These are phyloP conservation scores for Mycena sanguinolenta DNA, from an alignment of 768 basidiomycete genomes.

Conservation along the genomic window DNA sequence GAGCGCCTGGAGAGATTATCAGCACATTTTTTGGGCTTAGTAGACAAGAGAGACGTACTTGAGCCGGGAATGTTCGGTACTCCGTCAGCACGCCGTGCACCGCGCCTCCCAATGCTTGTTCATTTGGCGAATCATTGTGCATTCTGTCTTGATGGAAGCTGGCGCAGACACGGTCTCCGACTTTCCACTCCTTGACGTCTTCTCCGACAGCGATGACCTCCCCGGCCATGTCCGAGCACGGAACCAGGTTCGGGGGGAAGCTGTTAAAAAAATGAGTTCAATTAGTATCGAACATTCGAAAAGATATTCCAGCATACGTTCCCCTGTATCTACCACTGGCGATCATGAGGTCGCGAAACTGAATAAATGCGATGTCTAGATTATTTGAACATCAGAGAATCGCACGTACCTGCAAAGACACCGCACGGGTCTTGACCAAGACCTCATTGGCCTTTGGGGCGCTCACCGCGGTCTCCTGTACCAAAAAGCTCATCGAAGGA, in stretches of 20 bases:
- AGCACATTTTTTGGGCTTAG: no score
- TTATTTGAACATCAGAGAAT: not conserved
- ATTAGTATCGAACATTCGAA: no score
- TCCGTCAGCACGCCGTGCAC: slow-evolving; percentile 66
- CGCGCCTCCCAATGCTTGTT: slow-evolving; percentile 57
- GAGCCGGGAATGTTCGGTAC: slow-evolving; percentile 62
- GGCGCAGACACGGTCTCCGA: slow-evolving; percentile 67
- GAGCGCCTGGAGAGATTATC: slow-evolving; percentile 53
- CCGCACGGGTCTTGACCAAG: slow-evolving; percentile 67
- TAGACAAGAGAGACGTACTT: slow-evolving; percentile 43
- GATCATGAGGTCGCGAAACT: slow-evolving; percentile 67
- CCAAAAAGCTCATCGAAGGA: no score
- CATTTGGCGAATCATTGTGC: slow-evolving; percentile 56
- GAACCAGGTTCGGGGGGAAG: slow-evolving; percentile 46
- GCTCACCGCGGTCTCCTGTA: slow-evolving; percentile 41
- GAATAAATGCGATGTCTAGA: no score
- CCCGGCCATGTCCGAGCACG: slow-evolving; percentile 67
- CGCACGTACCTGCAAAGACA: slow-evolving; percentile 62
- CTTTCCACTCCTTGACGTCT: slow-evolving; percentile 61
- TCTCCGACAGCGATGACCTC: slow-evolving; percentile 63
- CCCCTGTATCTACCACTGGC: slow-evolving; percentile 54
- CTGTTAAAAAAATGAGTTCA: not conserved
- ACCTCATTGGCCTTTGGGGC: slow-evolving; percentile 61
- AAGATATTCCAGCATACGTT: slow-evolving; percentile 41
- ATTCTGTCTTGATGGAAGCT: slow-evolving; percentile 65